Conservation (phyloP, 2,329 filamentous ascomycete genomes). For the Talaromyces piceae region DNA sequence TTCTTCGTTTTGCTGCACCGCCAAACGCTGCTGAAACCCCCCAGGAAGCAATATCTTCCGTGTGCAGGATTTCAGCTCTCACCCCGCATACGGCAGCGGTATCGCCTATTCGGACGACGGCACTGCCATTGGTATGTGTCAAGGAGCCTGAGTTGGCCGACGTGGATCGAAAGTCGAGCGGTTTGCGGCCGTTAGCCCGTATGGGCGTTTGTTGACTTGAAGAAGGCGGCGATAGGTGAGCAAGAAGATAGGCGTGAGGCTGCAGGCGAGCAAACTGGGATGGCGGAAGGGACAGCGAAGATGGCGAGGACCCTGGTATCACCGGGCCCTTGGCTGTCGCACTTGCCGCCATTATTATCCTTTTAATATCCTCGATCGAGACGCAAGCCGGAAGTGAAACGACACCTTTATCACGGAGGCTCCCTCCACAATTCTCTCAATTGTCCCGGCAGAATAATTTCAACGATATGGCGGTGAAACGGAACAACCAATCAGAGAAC, state of each 20-base stretch:
- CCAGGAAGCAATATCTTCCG: slow-evolving; percentile 60
- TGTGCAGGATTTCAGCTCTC: slow-evolving; percentile 72
- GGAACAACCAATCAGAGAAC: background rate
- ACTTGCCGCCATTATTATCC: slow-evolving; percentile 18
- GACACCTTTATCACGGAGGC: background rate
- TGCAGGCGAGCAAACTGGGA: slow-evolving; percentile 77
- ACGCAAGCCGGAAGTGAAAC: background rate
- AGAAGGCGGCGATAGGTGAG: slow-evolving; percentile 63
- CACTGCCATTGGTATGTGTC: slow-evolving; percentile 82
- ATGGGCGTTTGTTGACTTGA: slow-evolving; percentile 47
- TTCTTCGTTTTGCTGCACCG: slow-evolving; percentile 28
- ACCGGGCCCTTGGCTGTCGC: slow-evolving; percentile 12
- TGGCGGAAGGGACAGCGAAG: slow-evolving; percentile 53
- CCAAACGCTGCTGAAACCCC: slow-evolving; percentile 31
- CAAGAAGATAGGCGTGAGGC: slow-evolving; percentile 80
- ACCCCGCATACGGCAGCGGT: slow-evolving; percentile 94
- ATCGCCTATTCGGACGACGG: slow-evolving; percentile 79
- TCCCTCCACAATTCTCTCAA: background rate
- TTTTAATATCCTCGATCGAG: background rate
- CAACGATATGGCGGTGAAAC: slow-evolving; percentile 15
- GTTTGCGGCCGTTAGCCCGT: slow-evolving; percentile 73
- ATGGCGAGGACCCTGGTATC: slow-evolving; percentile 14
- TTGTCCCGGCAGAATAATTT: slow-evolving; percentile 12
- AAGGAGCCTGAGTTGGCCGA: slow-evolving; percentile 75
- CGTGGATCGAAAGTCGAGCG: slow-evolving; percentile 62